Evolutionary conservation across 2,329 filamentous ascomycete species (phyloP), one percentile per base, ranked within the genome.

Genomic region (Spiromastix sp.): DNA sequence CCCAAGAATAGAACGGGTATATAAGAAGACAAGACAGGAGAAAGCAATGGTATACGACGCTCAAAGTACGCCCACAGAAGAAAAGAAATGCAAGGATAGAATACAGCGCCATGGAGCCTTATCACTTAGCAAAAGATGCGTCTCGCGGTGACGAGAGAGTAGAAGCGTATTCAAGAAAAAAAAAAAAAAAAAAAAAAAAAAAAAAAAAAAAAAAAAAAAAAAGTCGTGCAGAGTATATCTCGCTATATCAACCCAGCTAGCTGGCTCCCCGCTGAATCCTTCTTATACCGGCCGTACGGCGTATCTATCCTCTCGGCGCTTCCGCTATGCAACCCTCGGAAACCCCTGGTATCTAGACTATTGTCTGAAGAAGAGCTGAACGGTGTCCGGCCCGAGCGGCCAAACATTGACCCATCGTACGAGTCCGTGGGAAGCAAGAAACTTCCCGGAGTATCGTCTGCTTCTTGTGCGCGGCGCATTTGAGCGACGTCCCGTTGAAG

Each of bases 401-500:
- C n/a, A n/a, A n/a, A n/a, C n/a, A n/a, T n/a, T n/a, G n/a, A n/a
- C n/a, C n/a, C n/a, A n/a, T n/a, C n/a, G n/a, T n/a, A n/a, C n/a
- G n/a, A n/a, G n/a, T n/a, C n/a, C 13, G 25, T 7, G 6, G 32
- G 34, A 7, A 30, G 26, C 13, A 36, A n/a, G 19, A 36, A 30
- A 16, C n/a, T 36, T 4, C 19, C 26, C 5, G 15, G 34, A 4
- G 8, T 26, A 9, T 8, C 3, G 3, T 11, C 24, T 4, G 4
- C 10, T 10, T 16, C 26, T 15, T 3, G 3, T 7, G 7, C 19
- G 12, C 25, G 18, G 17, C 21, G 18, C 10, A 36, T 3, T 2
- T 20, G 27, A 4, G 34, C 27, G n/a, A 36, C 15, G n/a, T 36
- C 34, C 26, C 26, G 11, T 26, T 63, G 61, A 4, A 69, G 48